A percentile compares a stretch with the other conserved stretches of the same genome.
Evolutionary conservation across 169 alveolate species (phyloP).

Genomic region (Perkinsus olseni): DNA sequence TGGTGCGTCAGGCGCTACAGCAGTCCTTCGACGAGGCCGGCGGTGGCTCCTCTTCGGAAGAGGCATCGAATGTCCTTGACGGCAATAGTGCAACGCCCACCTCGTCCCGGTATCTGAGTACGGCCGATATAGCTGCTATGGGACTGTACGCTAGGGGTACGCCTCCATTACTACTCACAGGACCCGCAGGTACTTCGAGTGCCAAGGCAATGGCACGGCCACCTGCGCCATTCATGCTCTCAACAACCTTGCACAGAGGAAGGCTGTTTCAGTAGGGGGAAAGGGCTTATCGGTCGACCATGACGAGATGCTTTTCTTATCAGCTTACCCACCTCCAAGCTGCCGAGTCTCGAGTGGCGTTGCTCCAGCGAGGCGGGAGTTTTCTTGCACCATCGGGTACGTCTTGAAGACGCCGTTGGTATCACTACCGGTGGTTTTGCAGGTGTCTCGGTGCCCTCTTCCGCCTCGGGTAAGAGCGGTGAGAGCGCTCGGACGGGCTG

Average conservation of each 20-base stretch:
- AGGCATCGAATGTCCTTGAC: background rate
- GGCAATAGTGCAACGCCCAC: too few relatives aligned
- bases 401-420: background rate
- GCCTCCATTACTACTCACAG: background rate
- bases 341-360: background rate
- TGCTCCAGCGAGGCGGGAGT: background rate
- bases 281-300: background rate
- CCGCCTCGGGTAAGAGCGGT: background rate
- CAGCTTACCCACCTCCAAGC: background rate
- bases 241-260: background rate
- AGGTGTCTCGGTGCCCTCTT: background rate
- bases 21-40: background rate
- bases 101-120: background rate
- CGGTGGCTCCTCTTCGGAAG: background rate
- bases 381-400: background rate
- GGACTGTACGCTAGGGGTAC: background rate
- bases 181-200: background rate
- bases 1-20: background rate
- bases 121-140: background rate
- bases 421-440: background rate
- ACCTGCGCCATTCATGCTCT: background rate
- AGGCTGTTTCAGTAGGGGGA: background rate
- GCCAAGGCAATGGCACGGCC: background rate
- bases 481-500: background rate
- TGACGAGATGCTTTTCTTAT: background rate